Evolutionary conservation across 805 yeast genomes (phyloP), one percentile per base, ranked within the genome.

Genomic region (Teunomyces tritomae): DNA sequence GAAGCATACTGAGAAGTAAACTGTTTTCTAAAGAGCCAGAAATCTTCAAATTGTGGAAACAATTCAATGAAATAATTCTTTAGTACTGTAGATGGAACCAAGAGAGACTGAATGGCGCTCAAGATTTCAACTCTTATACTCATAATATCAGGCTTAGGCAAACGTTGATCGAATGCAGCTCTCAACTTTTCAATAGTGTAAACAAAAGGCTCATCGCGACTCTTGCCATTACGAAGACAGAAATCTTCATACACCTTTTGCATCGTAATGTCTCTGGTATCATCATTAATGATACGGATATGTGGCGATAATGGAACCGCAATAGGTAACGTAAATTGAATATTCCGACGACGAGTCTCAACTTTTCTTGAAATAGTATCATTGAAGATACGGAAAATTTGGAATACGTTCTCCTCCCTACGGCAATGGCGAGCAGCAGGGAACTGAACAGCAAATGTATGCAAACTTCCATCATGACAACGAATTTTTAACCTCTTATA

Each of bases 371-470:
- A 73, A 46, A 95, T 70, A 1, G 87, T 83, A 52, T 87, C 89
- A 63, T 90, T 91, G 70, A 95, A 83, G 41, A 94, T 82, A 54
- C 97, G 80, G 76, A 90, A 91, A 53, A 94, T 69, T 64, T 94
- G 99, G 76, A 89, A 86, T 48, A 94, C 84, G 46, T 96, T 79
- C 62, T 94, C 99, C 63, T 94, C 99, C 46, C 99, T 83, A 62
- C 99, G 85, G 57, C 96, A 89, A 59, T 92, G 97, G 57, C 99
- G 83, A 9, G 97, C 97, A 11, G 98, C 96, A 5, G 99, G 99
- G 65, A 87, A 90, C 71, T 94, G 99, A 16, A 94, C 95, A 0
- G 97, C 95, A 74, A 94, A 95, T 41, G 92, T 82, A 67, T 92
- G 97, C 45, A 86, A 65, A 52, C 89, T 82, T 53, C 98, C 98